Conservation (phyloP, 2,329 filamentous ascomycete species). For the Aureobasidium sp. region DNA sequence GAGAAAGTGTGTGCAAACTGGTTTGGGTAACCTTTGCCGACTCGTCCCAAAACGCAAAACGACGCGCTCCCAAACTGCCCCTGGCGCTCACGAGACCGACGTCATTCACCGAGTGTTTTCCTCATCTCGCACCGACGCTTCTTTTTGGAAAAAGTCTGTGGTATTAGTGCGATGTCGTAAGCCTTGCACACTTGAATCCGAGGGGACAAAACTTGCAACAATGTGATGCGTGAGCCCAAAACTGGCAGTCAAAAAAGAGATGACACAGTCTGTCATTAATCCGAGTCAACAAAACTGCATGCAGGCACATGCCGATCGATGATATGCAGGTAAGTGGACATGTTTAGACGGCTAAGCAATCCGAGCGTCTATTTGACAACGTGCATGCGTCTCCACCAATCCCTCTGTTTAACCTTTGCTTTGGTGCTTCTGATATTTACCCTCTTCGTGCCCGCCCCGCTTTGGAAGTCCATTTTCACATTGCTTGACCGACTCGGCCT, state of each 20-base stretch:
- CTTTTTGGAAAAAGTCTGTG: not conserved
- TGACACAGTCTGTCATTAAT: not conserved
- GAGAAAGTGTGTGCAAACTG: not conserved
- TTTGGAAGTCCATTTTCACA: not conserved
- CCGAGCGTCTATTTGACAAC: conserved; percentile 11
- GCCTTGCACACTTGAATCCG: not conserved
- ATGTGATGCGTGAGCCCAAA: not conserved
- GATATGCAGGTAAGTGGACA: conserved; percentile 3
- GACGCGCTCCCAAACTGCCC: not conserved
- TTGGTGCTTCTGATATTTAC: not conserved
- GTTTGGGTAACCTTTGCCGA: not conserved
- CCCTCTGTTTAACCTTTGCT: not conserved
- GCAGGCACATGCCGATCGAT: conserved; percentile 6
- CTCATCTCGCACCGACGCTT: conserved; percentile 3
- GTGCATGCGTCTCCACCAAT: conserved; percentile 12
- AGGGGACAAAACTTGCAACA: not conserved
- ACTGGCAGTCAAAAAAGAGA: not conserved
- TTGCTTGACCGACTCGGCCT: not conserved
- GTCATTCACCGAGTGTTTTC: conserved; percentile 2
- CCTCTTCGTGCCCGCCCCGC: not conserved
- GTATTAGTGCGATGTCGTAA: not conserved
- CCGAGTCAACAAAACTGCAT: not conserved
- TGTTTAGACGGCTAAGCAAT: conserved; percentile 7
- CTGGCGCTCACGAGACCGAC: not conserved
- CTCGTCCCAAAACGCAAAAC: not conserved